These are phyloP conservation scores for Cerrena zonata DNA, from an alignment of 1,284 basidiomycete species.

Conservation along the genomic window DNA sequence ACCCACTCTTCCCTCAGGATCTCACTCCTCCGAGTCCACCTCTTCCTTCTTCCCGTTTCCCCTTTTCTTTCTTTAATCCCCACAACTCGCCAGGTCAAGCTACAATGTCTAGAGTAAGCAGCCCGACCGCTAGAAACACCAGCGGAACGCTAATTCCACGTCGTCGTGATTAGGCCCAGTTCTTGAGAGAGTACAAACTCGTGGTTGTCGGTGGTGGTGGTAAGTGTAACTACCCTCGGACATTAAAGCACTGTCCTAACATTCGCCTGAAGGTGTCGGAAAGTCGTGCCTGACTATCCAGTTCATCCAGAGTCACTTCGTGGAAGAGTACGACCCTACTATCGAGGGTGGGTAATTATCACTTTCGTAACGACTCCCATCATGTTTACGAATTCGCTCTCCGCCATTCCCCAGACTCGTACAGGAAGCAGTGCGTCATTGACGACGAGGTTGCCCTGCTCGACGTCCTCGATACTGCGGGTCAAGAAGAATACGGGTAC, in stretches of 20 bases:
- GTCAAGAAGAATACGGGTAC: conserved; percentile 97
- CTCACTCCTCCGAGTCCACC: not conserved
- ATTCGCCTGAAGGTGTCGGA: conserved; percentile 68
- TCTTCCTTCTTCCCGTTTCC: not conserved
- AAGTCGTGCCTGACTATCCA: conserved; percentile 97
- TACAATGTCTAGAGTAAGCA: conserved; percentile 28
- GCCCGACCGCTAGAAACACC: not conserved
- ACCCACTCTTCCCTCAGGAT: conserved; percentile 1
- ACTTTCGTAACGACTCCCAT: not conserved
- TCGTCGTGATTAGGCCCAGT: conserved; percentile 34
- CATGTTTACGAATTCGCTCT: not conserved
- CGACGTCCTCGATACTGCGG: conserved; percentile 97
- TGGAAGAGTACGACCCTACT: conserved; percentile 97
- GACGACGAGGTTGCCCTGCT: conserved; percentile 97
- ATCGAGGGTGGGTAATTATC: conserved; percentile 68
- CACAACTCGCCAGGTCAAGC: not conserved
- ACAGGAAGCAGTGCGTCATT: conserved; percentile 93
- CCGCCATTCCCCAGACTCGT: conserved; percentile 61
- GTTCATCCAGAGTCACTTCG: conserved; percentile 96
- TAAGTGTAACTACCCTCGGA: too few species aligned
- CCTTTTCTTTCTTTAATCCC: not conserved
- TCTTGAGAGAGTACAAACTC: conserved; percentile 91
- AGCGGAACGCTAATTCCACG: not conserved
- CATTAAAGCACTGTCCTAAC: too few species aligned
- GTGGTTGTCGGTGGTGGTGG: conserved; percentile 98